A percentile compares a stretch with the other conserved stretches of the same genome.
Conservation (phyloP, 345 rosid species). For the Hirschfeldia incana region DNA sequence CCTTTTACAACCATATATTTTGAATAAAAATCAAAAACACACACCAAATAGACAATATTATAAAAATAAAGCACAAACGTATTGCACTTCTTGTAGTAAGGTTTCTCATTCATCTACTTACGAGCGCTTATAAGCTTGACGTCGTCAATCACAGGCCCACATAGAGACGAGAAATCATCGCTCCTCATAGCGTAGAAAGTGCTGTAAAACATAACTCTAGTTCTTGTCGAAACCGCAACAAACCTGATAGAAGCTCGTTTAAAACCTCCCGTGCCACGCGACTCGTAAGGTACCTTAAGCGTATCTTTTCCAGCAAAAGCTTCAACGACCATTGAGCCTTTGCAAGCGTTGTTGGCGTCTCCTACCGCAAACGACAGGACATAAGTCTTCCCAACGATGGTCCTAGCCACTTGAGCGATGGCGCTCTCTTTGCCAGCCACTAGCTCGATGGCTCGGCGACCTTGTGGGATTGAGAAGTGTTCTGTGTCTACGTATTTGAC, state of each 20-base stretch:
- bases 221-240: constrained; percentile 50
- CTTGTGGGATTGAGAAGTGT: constrained; percentile 70
- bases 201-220: constrained; percentile 70
- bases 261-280: constrained; percentile 76
- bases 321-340: constrained; percentile 74
- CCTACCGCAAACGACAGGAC: constrained; percentile 66
- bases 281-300: constrained; percentile 60
- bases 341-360: constrained; percentile 71
- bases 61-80: background rate
- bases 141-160: constrained; percentile 84
- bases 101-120: constrained; percentile 22
- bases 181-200: constrained; percentile 72
- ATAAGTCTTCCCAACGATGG: constrained; percentile 55
- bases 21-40: constrained; percentile 3
- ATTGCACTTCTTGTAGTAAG: constrained; percentile 10
- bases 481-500: constrained; percentile 75
- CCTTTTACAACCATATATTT: constrained; percentile 1
- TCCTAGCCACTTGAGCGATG: constrained; percentile 62
- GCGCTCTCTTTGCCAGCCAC: constrained; percentile 92
- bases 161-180: constrained; percentile 73
- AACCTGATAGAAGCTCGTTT: constrained; percentile 58
- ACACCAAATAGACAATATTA: constrained; percentile 14
- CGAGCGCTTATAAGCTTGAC: constrained; percentile 60
- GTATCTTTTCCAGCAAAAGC: constrained; percentile 69
- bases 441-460: constrained; percentile 71